Base-by-base conservation (phyloP, 768 basidiomycete genomes). In the Pleurotus cornucopiae region DNA sequence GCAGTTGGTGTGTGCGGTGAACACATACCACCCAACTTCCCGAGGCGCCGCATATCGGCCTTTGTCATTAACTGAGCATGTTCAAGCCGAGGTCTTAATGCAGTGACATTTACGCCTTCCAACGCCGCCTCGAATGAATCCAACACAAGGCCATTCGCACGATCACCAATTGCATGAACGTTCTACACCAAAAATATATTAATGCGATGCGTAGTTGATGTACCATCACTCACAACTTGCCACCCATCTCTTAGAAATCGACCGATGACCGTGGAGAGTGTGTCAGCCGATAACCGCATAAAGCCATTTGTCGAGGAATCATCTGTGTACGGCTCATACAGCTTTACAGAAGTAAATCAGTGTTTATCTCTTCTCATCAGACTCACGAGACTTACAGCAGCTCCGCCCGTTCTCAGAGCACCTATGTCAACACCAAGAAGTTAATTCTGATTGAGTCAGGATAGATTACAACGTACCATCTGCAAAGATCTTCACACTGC, bases 321-420 rank as follows among this genome's bases (percentile, higher is more conserved):
- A 67, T 94, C 90, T 2, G 83, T 73, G 64, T 96, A 96, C 1
- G 90, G 88, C 61, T 92, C 88, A 55, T 88, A 79, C 38, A 97
- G 74, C 88, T 89, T 11, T 23, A 39, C 45, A 26, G 23, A 21
- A 51, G 11, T 21, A 23, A 40, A 13, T 53, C 41, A 55, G 18
- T 54, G 1, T 13, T 23, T 45, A 37, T 55, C 52, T 51, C 46
- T 13, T 34, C 30, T 34, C 30, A 45, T 11, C 37, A n/a, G 30
- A 14, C 38, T 39, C 23, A 7, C 1, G 25, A 30, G 55, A 20
- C 76, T 68, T 71, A 88, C 88, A 43, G 94, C 94, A 45, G 94
- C 92, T 45, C 94, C 94, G 56, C 91, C 88, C n/a, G 88, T 88
- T 30, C 94, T 82, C 38, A 97, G 73, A 26, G 94, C 94, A 56